These are phyloP conservation scores for Ceratocystis colombiana DNA, from an alignment of 2,329 filamentous ascomycete genomes.

Conservation along the genomic window DNA sequence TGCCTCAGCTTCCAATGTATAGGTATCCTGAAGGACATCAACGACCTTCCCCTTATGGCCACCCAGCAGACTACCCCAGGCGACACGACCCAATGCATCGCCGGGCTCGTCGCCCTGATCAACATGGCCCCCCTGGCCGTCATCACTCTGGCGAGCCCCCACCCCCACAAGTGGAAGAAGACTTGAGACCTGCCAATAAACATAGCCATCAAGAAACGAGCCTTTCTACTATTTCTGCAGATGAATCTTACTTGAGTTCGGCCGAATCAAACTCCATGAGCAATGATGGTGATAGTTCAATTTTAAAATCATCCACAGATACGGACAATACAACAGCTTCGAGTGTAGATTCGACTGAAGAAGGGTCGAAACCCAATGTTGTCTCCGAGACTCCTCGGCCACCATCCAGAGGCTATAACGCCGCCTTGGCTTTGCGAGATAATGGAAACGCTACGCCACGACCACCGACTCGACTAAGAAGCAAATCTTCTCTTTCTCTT, in stretches of 20 bases:
- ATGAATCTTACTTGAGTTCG: neutral
- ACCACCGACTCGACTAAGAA: conserved; percentile 6
- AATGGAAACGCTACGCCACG: conserved; percentile 15
- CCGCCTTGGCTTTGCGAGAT: conserved; percentile 15
- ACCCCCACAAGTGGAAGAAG: neutral
- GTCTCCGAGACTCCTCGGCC: neutral
- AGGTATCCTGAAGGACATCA: neutral
- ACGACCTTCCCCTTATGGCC: neutral
- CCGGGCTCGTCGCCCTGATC: neutral
- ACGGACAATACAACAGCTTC: conserved; percentile 3
- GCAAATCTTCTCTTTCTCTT: conserved; percentile 11
- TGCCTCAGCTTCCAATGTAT: neutral
- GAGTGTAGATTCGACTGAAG: neutral
- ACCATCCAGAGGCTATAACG: conserved; percentile 13
- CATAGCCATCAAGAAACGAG: neutral
- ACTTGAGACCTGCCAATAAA: neutral
- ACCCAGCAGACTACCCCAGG: neutral
- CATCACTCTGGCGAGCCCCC: neutral
- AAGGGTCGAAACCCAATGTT: neutral
- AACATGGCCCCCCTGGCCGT: neutral
- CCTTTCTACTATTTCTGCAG: conserved; percentile 3
- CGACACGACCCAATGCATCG: conserved; percentile 3
- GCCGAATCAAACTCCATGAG: conserved; percentile 4
- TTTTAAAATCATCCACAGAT: neutral
- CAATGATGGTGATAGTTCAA: conserved; percentile 9